phyloP scores from a whole-genome alignment of 345 rosid species.

The Salix suchowensis region DNA sequence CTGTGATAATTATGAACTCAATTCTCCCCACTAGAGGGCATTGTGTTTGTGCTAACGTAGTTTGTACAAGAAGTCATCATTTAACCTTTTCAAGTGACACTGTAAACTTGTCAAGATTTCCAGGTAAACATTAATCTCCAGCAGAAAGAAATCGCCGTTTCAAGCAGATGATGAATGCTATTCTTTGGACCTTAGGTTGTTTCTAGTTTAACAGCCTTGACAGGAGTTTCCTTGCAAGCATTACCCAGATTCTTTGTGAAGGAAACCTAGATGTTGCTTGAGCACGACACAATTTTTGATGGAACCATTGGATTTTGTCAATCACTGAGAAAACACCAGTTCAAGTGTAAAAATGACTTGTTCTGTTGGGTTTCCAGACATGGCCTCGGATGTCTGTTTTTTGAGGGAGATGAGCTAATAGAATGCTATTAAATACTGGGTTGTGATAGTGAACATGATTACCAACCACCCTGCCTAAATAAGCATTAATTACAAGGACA shows the following conservation, averaged over 20 bases:
- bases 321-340: background rate
- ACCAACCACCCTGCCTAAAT: conserved; percentile 13
- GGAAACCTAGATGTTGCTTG: background rate
- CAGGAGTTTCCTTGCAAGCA: background rate
- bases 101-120: conserved; percentile 4
- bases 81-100: conserved; percentile 3
- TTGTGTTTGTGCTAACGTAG: conserved; percentile 40
- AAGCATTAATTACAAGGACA: conserved; percentile 8
- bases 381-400: no score
- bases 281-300: background rate
- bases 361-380: background rate
- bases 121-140: conserved; percentile 6
- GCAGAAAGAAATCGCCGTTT: conserved; percentile 2
- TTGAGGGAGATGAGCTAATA: no score
- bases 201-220: background rate
- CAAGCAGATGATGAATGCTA: background rate
- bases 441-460: background rate
- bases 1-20: conserved; percentile 20
- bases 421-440: no score
- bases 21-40: conserved; percentile 13
- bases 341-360: background rate
- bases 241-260: background rate
- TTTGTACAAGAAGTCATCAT: conserved; percentile 20
- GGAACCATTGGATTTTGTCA: background rate
- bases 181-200: background rate